Base-by-base conservation (phyloP, 2,329 filamentous ascomycete genomes). In the Exophiala mesophila region DNA sequence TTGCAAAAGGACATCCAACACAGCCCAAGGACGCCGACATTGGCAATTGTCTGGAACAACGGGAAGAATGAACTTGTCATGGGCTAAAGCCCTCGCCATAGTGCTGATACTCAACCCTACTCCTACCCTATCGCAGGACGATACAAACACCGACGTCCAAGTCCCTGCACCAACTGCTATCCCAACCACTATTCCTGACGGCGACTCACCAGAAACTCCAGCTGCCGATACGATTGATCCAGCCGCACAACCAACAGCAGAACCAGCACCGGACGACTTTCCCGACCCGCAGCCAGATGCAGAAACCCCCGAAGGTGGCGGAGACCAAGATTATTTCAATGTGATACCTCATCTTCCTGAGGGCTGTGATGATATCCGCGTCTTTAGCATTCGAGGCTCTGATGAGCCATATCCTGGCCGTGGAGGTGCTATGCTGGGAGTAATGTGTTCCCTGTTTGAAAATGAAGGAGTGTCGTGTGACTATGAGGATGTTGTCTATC, bases 341-440 rank as follows among this genome's bases (percentile, higher is more conserved):
- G 10, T 33, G 26, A 37, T 19, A 16, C 45, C 39, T 28, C 35
- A 44, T 24, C 24, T 43, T 18, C 45, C 39, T 23, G 36, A 45
- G 9, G 26, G 19, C 29, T 49, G 46, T 34, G 35, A 29, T 23
- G 46, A 45, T 30, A 34, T 49, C 28, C 42, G 37, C 3, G 36
- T 49, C 38, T 49, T 49, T 39, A 39, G 31, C 17, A 34, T 39
- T 12, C 36, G 40, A 7, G 46, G 46, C 8, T 45, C 35, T 20
- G 28, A 45, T 19, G 46, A 49, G 23, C 46, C 46, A 9, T 49
- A 49, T 31, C 47, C 47, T 9, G 47, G 47, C 12, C 44, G 47
- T 15, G 36, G 34, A 30, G 42, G 47, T 7, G 30, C 23, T 15
- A 35, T 46, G 35, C 15, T 45, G 30, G 44, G 36, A 5, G 21